Evolutionary conservation across 225 moss, liverwort and hornwort genomes (phyloP).

Genomic region (Pseudoscleropodium purum): DNA sequence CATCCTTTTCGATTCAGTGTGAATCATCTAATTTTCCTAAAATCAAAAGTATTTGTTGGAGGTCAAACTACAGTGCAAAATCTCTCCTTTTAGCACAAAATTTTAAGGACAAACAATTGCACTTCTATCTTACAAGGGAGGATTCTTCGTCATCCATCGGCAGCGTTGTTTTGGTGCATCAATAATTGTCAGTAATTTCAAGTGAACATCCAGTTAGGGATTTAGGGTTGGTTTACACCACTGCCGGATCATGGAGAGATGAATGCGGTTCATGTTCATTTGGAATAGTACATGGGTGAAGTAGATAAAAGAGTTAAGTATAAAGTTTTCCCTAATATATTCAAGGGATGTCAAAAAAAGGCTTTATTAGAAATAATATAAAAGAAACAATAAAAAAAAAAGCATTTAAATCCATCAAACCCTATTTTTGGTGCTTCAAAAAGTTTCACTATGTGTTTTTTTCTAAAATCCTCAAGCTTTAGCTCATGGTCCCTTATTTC

Average conservation of each 20-base stretch:
- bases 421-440: background rate
- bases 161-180: too few relatives aligned
- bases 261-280: background rate
- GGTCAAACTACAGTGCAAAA: background rate
- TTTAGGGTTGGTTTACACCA: background rate
- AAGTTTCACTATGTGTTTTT: background rate
- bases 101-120: background rate
- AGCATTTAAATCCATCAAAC: background rate
- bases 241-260: background rate
- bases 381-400: background rate
- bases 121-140: background rate
- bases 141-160: too few relatives aligned
- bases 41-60: too few relatives aligned
- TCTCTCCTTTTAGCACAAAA: background rate
- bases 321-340: background rate
- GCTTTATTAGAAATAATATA: background rate
- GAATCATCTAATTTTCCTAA: too few relatives aligned
- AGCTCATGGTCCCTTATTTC: background rate
- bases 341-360: background rate
- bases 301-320: fast-evolving
- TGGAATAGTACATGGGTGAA: background rate
- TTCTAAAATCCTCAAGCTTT: fast-evolving
- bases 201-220: background rate
- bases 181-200: background rate
- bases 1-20: too few relatives aligned